phyloP scores from a whole-genome alignment of 306 rosid genomes.

The Clitoria ternatea region DNA sequence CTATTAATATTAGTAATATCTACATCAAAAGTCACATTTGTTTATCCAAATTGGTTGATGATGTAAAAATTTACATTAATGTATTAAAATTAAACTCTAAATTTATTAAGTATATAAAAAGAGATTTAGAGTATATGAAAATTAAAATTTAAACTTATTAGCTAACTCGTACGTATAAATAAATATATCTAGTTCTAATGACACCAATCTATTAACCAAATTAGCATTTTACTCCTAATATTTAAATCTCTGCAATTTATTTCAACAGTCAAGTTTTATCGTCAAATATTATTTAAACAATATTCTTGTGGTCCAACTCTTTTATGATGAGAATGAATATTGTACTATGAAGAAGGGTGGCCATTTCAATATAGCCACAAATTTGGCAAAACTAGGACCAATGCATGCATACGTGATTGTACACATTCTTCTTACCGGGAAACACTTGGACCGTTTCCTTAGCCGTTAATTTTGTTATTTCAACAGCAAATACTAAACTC shows the following conservation, averaged over 20 bases:
- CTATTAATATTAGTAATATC: too few relatives aligned
- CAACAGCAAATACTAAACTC: neutral
- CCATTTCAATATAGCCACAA: conserved; percentile 24
- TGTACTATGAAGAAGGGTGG: neutral
- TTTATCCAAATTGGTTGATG: too few relatives aligned
- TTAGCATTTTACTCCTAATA: neutral
- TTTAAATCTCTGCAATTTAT: neutral
- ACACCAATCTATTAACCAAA: neutral
- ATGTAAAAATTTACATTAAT: too few relatives aligned
- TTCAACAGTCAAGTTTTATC: neutral
- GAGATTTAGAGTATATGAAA: too few relatives aligned
- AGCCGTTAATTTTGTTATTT: conserved; percentile 38
- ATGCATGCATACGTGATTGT: neutral
- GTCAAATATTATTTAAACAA: too few relatives aligned
- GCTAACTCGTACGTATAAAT: neutral
- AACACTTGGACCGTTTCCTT: conserved; percentile 39
- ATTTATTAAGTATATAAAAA: too few relatives aligned
- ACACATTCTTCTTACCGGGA: conserved; percentile 1
- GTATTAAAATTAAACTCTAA: too few relatives aligned
- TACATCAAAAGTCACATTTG: too few relatives aligned
- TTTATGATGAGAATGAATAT: too few relatives aligned
- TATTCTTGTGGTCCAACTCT: too few relatives aligned
- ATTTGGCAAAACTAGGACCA: conserved; percentile 17
- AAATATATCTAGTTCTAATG: neutral
- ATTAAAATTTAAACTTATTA: neutral